Percentiles rank a stretch among this genome's conserved stretches.
Conservation (phyloP, 805 yeast genomes). For the Suhomyces canberraensis region DNA sequence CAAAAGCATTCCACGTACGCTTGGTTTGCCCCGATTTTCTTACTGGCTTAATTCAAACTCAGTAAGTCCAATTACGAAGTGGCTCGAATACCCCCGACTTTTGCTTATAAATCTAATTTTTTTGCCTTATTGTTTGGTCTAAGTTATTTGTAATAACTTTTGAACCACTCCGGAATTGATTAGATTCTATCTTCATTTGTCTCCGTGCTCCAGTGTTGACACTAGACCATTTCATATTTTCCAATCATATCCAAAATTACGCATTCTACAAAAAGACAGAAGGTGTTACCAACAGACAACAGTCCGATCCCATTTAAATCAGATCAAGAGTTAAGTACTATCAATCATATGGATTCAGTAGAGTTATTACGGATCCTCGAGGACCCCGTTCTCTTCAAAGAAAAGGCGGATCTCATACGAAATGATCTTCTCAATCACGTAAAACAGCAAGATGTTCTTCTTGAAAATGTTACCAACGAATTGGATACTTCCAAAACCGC, state of each 20-base stretch:
- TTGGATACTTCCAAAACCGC: conserved; percentile 43
- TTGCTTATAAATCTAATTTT: too few species aligned
- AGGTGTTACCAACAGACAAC: background rate
- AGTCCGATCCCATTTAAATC: background rate
- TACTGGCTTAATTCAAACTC: too few species aligned
- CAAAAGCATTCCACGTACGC: too few species aligned
- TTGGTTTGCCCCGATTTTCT: too few species aligned
- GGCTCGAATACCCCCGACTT: too few species aligned
- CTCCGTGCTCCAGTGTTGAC: too few species aligned
- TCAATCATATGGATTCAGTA: conserved; percentile 25
- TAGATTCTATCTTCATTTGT: too few species aligned
- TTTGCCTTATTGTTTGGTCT: too few species aligned
- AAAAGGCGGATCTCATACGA: conserved; percentile 29
- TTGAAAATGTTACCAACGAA: conserved; percentile 26
- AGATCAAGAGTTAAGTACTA: background rate
- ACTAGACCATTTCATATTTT: background rate
- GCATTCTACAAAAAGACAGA: conserved; percentile 1
- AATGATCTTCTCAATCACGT: conserved; percentile 27
- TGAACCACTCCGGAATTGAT: too few species aligned
- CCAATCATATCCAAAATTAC: conserved; percentile 1
- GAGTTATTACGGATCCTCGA: conserved; percentile 35
- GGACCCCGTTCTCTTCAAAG: conserved; percentile 34
- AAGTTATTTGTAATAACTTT: too few species aligned
- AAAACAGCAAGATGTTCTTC: conserved; percentile 26
- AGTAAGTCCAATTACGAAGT: too few species aligned